Conservation (phyloP, 2,329 filamentous ascomycete genomes). For the Nannizziopsis barbatae region DNA sequence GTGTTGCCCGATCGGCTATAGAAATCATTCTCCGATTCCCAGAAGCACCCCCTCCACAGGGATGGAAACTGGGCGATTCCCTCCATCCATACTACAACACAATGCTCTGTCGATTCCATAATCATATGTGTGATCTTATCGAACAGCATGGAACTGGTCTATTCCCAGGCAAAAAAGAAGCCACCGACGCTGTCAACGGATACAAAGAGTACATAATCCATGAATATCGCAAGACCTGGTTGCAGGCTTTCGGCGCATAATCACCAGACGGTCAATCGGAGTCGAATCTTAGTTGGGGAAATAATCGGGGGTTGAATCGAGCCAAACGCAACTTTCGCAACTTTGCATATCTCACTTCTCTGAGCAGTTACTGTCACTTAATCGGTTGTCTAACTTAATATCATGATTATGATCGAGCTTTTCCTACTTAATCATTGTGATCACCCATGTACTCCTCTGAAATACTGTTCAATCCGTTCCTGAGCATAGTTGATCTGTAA, state of each 20-base stretch:
- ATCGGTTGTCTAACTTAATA: too few species aligned
- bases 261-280: too few species aligned
- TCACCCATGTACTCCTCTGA: too few species aligned
- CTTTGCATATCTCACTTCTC: too few species aligned
- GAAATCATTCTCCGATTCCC: slow-evolving; percentile 10
- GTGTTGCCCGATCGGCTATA: slow-evolving; percentile 10
- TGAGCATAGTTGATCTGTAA: too few species aligned
- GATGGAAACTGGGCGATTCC: slow-evolving; percentile 11
- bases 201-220: slow-evolving; percentile 14
- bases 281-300: too few species aligned
- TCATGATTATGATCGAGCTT: too few species aligned
- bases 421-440: too few species aligned
- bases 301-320: too few species aligned
- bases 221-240: slow-evolving; percentile 16
- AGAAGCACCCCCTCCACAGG: slow-evolving; percentile 12
- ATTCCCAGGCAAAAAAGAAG: slow-evolving; percentile 2
- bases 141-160: neutral
- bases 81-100: slow-evolving; percentile 16
- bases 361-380: too few species aligned
- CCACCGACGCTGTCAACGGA: slow-evolving; percentile 3
- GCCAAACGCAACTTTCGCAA: too few species aligned
- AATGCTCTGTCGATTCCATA: slow-evolving; percentile 16
- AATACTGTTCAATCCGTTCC: too few species aligned
- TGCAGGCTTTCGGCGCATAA: slow-evolving; percentile 15
- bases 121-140: slow-evolving; percentile 9